Evolutionary conservation across 306 rosid genomes (phyloP).

Genomic region (Vigna trinervia): DNA sequence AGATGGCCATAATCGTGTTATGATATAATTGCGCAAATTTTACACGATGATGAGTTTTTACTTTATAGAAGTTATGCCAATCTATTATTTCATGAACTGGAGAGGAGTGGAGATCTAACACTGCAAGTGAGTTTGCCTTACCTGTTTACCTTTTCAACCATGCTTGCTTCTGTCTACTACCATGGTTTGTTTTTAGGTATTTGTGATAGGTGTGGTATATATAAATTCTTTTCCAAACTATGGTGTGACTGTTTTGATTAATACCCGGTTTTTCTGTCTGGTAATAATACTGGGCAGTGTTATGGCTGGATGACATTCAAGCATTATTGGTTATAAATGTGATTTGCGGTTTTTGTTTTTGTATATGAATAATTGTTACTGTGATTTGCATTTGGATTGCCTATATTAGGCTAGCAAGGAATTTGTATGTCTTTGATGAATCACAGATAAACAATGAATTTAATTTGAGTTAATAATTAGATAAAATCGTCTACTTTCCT

Average conservation of each 20-base stretch:
- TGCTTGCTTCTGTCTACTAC: not conserved
- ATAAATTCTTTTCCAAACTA: not conserved
- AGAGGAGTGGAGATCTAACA: not conserved
- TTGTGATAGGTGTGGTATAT: not conserved
- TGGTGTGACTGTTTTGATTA: not conserved
- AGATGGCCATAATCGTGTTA: not conserved
- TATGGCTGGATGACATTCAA: no score
- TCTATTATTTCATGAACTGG: not conserved
- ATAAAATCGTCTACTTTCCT: no score
- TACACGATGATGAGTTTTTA: not conserved
- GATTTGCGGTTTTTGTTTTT: not conserved
- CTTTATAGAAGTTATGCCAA: not conserved
- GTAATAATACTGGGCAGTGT: not conserved
- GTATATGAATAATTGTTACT: not conserved
- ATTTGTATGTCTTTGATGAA: not conserved
- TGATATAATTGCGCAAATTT: not conserved
- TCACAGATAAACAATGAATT: not conserved
- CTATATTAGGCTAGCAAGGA: not conserved
- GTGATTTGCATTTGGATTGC: not conserved
- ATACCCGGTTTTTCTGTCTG: not conserved
- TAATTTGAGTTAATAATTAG: no score
- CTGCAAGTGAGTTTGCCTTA: not conserved
- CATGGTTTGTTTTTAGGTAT: slow-evolving; percentile 15
- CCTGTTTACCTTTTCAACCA: not conserved
- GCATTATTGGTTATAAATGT: no score